Evolutionary conservation across 805 yeast species (phyloP).

Genomic region (Cyberlindnera sargentensis): DNA sequence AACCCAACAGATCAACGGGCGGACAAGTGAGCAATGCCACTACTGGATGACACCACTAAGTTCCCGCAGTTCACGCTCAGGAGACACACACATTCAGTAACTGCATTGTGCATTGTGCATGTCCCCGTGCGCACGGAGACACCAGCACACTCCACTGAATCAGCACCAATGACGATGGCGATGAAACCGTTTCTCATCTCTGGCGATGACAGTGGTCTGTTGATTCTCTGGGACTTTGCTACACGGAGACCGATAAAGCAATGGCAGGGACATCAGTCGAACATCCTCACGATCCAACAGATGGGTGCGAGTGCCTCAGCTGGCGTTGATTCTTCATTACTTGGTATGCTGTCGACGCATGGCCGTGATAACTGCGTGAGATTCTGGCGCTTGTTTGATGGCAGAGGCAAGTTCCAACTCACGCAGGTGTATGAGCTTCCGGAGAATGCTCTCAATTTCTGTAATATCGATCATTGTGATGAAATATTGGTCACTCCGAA

Average conservation of each 20-base stretch:
- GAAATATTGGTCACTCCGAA: conserved; percentile 49
- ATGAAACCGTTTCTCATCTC: conserved; percentile 12
- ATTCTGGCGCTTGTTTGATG: conserved; percentile 35
- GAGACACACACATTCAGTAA: conserved; percentile 8
- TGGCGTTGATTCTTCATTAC: conserved; percentile 18
- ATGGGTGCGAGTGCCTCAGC: conserved; percentile 23
- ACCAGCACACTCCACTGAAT: not conserved
- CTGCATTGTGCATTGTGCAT: not conserved
- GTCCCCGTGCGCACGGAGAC: conserved; percentile 10
- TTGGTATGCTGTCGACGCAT: conserved; percentile 51
- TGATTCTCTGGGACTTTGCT: conserved; percentile 41
- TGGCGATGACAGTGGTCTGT: conserved; percentile 12
- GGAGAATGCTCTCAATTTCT: conserved; percentile 67
- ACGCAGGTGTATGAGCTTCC: conserved; percentile 43
- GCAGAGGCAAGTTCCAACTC: not conserved
- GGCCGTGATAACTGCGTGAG: conserved; percentile 54
- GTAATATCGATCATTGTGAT: conserved; percentile 44
- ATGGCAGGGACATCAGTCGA: conserved; percentile 54
- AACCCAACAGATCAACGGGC: no score
- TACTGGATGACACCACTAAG: conserved; percentile 7
- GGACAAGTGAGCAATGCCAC: not conserved
- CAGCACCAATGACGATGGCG: not conserved
- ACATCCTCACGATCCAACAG: conserved; percentile 44
- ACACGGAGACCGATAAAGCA: conserved; percentile 47
- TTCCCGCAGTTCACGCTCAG: conserved; percentile 13